phyloP scores from a whole-genome alignment of 805 yeast genomes.

The Schizosaccharomyces pombe region DNA sequence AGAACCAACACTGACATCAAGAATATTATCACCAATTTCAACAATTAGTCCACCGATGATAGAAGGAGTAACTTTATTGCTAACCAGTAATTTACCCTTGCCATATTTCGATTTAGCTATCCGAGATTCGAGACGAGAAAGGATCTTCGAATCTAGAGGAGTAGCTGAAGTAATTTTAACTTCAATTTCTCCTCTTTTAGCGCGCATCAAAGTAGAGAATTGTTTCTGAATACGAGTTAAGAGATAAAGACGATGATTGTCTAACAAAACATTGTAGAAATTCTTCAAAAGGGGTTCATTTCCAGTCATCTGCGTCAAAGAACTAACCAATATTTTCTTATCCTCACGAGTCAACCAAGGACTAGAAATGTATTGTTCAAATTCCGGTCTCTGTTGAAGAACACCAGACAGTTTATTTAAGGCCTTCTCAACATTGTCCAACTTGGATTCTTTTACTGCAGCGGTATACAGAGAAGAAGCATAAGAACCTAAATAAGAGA shows the following conservation, averaged over 20 bases:
- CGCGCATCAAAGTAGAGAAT: conserved; percentile 60
- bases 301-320: conserved; percentile 25
- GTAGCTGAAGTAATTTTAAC: conserved; percentile 74
- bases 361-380: conserved; percentile 39
- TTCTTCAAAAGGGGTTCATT: conserved; percentile 54
- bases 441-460: conserved; percentile 54
- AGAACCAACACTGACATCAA: conserved; percentile 68
- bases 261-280: conserved; percentile 66
- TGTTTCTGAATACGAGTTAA: conserved; percentile 42
- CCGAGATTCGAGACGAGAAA: conserved; percentile 57
- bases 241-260: conserved; percentile 73
- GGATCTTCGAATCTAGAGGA: conserved; percentile 56
- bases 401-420: conserved; percentile 34
- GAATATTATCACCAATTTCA: conserved; percentile 90
- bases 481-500: conserved; percentile 15
- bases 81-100: conserved; percentile 51
- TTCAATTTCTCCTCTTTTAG: conserved; percentile 76
- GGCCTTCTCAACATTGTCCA: conserved; percentile 46
- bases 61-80: conserved; percentile 61
- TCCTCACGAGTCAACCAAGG: conserved; percentile 64
- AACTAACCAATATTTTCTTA: conserved; percentile 44
- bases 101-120: conserved; percentile 60
- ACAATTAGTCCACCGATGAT: conserved; percentile 89
- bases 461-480: conserved; percentile 89
- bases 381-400: conserved; percentile 38